These are phyloP conservation scores for Aspergillus puulaauensis DNA, from an alignment of 2,329 filamentous ascomycete species.

Conservation along the genomic window DNA sequence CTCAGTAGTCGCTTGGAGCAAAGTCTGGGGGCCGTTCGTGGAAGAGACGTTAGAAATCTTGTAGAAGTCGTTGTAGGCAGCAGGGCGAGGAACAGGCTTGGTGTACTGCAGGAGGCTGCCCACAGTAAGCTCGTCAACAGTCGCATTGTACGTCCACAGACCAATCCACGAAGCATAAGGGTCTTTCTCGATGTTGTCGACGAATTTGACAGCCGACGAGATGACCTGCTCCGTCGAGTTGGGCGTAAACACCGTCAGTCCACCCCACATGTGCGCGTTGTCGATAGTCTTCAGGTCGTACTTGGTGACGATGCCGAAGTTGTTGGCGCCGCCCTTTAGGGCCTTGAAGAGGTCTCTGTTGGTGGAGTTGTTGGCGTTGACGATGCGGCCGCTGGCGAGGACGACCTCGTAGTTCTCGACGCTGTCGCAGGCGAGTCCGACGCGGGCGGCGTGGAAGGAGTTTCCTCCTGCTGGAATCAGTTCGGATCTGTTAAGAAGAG, in stretches of 20 bases:
- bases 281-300: constrained; percentile 23
- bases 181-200: constrained; percentile 19
- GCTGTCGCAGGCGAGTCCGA: constrained; percentile 54
- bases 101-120: constrained; percentile 7
- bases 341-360: constrained; percentile 54
- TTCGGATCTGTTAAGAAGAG: too few species aligned
- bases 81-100: constrained; percentile 2
- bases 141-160: constrained; percentile 32
- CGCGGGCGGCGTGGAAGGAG: constrained; percentile 47
- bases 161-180: constrained; percentile 38
- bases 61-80: constrained; percentile 4
- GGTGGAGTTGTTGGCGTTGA: constrained; percentile 43
- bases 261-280: constrained; percentile 23
- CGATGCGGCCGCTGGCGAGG: constrained; percentile 49
- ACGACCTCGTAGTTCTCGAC: constrained; percentile 54
- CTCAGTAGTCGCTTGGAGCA: constrained; percentile 20
- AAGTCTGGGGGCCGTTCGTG: constrained; percentile 14
- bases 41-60: constrained; percentile 4
- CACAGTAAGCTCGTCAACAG: constrained; percentile 17
- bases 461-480: constrained; percentile 42
- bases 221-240: constrained; percentile 18
- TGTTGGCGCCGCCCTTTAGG: constrained; percentile 58
- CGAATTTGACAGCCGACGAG: constrained; percentile 19
- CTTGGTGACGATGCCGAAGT: constrained; percentile 47
- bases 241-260: constrained; percentile 14